phyloP scores from a whole-genome alignment of 768 basidiomycete species.

The Pulveroboletus sp. region DNA sequence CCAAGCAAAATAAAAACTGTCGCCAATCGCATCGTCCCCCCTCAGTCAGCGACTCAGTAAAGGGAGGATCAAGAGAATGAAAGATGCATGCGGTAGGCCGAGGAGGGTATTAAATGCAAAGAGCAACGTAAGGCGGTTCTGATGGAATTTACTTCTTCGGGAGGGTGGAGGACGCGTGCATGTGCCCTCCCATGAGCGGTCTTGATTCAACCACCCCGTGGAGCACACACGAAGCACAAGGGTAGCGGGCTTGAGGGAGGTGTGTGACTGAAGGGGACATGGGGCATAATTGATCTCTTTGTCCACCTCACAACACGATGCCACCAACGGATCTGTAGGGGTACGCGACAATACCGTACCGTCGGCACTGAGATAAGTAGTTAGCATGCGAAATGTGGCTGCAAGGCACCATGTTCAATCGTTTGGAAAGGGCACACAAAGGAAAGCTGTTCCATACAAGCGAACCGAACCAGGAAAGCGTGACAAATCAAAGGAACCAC shows the following conservation, averaged over 20 bases:
- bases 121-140: conserved; percentile 3
- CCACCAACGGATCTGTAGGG: background rate
- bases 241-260: background rate
- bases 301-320: background rate
- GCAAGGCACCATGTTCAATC: background rate
- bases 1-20: conserved; percentile 13
- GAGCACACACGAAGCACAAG: background rate
- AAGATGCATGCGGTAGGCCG: background rate
- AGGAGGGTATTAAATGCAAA: conserved; percentile 15
- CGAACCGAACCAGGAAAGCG: background rate
- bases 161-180: background rate
- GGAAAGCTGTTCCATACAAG: background rate
- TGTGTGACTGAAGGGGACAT: background rate
- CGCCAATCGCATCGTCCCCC: conserved; percentile 15
- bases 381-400: background rate
- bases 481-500: background rate
- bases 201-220: background rate
- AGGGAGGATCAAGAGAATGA: conserved; percentile 2
- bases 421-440: background rate
- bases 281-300: background rate
- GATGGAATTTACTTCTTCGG: conserved; percentile 1
- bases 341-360: background rate
- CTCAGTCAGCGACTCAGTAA: background rate
- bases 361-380: background rate
- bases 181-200: background rate